Percentiles rank a stretch among this genome's conserved stretches.
phyloP scores from a whole-genome alignment of 1,284 basidiomycete genomes.

The Chalciporus piperatoides region DNA sequence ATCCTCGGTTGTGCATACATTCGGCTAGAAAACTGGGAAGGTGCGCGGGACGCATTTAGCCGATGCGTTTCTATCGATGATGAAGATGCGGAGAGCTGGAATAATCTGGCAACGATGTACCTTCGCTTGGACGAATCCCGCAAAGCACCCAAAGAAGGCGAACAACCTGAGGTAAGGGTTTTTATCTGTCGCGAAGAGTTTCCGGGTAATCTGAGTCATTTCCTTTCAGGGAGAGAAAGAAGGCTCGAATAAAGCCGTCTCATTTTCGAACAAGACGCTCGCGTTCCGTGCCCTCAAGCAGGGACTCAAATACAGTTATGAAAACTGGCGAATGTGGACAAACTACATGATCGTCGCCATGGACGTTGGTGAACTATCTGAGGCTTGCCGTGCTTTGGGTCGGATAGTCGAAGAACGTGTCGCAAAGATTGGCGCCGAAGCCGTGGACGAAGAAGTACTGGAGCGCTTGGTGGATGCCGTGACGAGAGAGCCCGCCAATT shows the following conservation, averaged over 20 bases:
- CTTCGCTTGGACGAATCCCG: slow-evolving; percentile 65
- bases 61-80: slow-evolving; percentile 90
- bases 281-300: slow-evolving; percentile 95
- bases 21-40: slow-evolving; percentile 77
- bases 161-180: slow-evolving; percentile 29
- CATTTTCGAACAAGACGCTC: slow-evolving; percentile 74
- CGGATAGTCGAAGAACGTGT: slow-evolving; percentile 82
- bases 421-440: slow-evolving; percentile 55
- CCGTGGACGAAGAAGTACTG: slow-evolving; percentile 82
- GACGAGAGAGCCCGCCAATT: slow-evolving; percentile 51
- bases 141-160: slow-evolving; percentile 19
- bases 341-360: slow-evolving; percentile 96
- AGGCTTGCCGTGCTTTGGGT: slow-evolving; percentile 81
- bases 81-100: slow-evolving; percentile 98
- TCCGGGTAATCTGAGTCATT: slow-evolving; percentile 14
- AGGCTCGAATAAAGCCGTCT: slow-evolving; percentile 32
- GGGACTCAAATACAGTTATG: slow-evolving; percentile 80
- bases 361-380: slow-evolving; percentile 89
- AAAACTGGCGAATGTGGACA: slow-evolving; percentile 98
- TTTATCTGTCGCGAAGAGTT: neutral
- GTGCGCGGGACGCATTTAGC: slow-evolving; percentile 80
- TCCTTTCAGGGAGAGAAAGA: slow-evolving; percentile 17
- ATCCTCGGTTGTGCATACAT: slow-evolving; percentile 90
- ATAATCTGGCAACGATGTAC: slow-evolving; percentile 94
- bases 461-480: slow-evolving; percentile 85